phyloP scores from a whole-genome alignment of 257 asterid species.

The Scutellaria barbata region DNA sequence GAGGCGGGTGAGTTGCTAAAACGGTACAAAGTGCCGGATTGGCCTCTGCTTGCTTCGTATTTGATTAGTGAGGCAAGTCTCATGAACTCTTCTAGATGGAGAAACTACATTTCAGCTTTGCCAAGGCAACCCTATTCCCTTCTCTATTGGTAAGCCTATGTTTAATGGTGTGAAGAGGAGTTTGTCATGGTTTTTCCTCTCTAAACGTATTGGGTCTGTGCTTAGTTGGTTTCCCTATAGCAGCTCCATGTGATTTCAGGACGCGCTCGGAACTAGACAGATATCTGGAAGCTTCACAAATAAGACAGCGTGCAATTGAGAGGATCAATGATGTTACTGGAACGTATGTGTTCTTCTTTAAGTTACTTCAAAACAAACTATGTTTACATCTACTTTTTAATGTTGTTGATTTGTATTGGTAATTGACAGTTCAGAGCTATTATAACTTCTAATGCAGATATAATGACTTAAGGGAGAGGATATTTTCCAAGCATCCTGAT shows the following conservation, averaged over 20 bases:
- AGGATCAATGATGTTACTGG: constrained; percentile 85
- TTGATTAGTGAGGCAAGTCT: constrained; percentile 88
- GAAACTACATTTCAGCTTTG: constrained; percentile 86
- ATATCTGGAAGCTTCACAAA: constrained; percentile 92
- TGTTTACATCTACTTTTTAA: constrained; percentile 2
- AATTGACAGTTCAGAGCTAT: constrained; percentile 25
- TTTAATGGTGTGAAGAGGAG: constrained; percentile 27
- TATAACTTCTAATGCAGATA: constrained; percentile 61
- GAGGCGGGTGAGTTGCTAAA: constrained; percentile 79
- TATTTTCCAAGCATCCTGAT: constrained; percentile 80
- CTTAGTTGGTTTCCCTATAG: constrained; percentile 81
- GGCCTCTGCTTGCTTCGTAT: constrained; percentile 94
- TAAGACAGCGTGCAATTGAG: constrained; percentile 83
- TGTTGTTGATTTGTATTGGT: constrained; percentile 5
- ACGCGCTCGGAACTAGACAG: constrained; percentile 87
- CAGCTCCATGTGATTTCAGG: constrained; percentile 85
- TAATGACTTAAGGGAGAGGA: constrained; percentile 70
- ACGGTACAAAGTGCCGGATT: constrained; percentile 77
- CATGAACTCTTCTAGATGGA: constrained; percentile 76
- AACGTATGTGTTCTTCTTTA: constrained; percentile 66
- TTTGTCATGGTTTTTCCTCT: constrained; percentile 24
- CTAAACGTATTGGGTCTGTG: constrained; percentile 41
- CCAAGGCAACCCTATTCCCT: constrained; percentile 97
- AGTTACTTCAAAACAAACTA: neutral
- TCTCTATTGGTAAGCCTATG: constrained; percentile 72